Evolutionary conservation across 2,329 filamentous ascomycete genomes (phyloP).

Genomic region (Septoria linicola): DNA sequence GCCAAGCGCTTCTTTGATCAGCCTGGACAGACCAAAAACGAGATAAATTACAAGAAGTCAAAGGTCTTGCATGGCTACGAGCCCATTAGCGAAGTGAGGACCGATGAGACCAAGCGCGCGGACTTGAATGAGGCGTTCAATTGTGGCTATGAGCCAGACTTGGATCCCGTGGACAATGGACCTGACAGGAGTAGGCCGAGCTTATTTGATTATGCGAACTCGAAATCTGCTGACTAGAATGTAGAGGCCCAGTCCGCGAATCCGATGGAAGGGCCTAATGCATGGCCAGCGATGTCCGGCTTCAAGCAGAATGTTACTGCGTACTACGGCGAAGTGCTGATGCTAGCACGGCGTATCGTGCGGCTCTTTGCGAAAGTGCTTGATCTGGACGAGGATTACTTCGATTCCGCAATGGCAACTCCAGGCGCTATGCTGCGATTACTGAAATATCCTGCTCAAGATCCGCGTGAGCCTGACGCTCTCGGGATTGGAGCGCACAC

Average conservation of each 20-base stretch:
- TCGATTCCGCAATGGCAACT: slow-evolving; percentile 41
- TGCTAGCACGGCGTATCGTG: slow-evolving; percentile 41
- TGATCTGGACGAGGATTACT: slow-evolving; percentile 39
- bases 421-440: slow-evolving; percentile 43
- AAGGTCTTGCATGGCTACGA: slow-evolving; percentile 59
- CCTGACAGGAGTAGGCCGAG: not conserved
- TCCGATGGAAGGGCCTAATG: slow-evolving; percentile 26
- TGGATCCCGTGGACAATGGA: slow-evolving; percentile 20
- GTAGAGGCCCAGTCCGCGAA: too few species aligned
- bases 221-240: not conserved
- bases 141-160: slow-evolving; percentile 27
- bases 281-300: slow-evolving; percentile 32
- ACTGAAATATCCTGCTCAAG: slow-evolving; percentile 40
- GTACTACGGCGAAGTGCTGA: slow-evolving; percentile 41
- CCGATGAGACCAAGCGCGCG: slow-evolving; percentile 52
- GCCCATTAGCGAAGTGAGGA: slow-evolving; percentile 73
- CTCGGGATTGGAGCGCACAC: slow-evolving; percentile 42
- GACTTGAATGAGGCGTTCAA: slow-evolving; percentile 49
- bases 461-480: slow-evolving; percentile 26
- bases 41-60: slow-evolving; percentile 65
- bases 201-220: not conserved
- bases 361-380: slow-evolving; percentile 42
- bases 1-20: slow-evolving; percentile 37
- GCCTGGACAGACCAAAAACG: slow-evolving; percentile 51
- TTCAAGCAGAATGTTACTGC: slow-evolving; percentile 39